Evolutionary conservation across 495 filamentous ascomycete species (phyloP), one percentile per base, ranked within the genome.

Genomic region (Chlorociboria aeruginascens): DNA sequence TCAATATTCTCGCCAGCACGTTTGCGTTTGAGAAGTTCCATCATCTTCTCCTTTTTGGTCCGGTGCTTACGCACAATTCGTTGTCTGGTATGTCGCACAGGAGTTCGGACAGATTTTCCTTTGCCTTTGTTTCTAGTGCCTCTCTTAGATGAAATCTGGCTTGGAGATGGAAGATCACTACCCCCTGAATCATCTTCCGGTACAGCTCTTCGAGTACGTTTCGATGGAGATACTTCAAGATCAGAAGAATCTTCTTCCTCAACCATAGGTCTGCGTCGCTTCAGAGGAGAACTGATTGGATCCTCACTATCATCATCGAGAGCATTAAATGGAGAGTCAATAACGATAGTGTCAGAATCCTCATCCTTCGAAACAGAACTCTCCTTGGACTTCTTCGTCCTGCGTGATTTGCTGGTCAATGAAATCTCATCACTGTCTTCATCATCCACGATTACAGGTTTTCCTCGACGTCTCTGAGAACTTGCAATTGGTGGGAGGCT

Each of bases 1-100:
- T 63, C 53, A 13, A 72, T 66, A 44, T 66, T 71, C 42, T 77
- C 61, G 3, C 81, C 81, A 4, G 78, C 76, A 16, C 79, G 72
- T 42, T 71, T 66, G 31, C 76, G 71, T 33, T 70, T 73, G 6
- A 83, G 60, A 6, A 73, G 58, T 51, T 82, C 76, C 28, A 80
- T 54, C 17, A 68, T 63, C 43, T 64, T 69, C 37, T 72, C 61
- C 46, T 65, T 63, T 28, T 65, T 64, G 16, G 66, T 64, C 46
- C 70, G 63, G 25, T 69, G 54, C 20, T 39, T 43, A 1, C 36
- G 39, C 6, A 9, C 29, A 20, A 37, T 51, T 11, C 35, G 25
- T 34, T 53, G 50, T n/a, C 54, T 36, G 30, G 51, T 32, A 17
- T 14, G 52, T 49, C 7, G 58, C 49, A 32, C 60, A 58, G 11